These are phyloP conservation scores for Prunus dulcis DNA, from an alignment of 306 rosid species.

Conservation along the genomic window DNA sequence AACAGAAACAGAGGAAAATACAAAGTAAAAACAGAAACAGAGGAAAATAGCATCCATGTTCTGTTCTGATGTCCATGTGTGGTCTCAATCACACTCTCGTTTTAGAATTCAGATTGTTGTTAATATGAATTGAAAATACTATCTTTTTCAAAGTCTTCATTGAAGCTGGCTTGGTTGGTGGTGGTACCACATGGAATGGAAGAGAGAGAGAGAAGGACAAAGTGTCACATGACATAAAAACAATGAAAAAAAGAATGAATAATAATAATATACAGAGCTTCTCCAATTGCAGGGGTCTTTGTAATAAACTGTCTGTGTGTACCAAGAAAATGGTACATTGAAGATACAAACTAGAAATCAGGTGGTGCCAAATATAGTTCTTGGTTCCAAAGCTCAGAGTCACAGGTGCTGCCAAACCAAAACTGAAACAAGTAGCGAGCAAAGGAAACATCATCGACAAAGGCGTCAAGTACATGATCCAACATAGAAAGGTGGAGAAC, in stretches of 20 bases:
- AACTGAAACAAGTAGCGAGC: background rate
- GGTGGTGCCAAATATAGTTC: background rate
- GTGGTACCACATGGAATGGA: too few species aligned
- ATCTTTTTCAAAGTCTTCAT: too few species aligned
- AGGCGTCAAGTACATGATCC: background rate
- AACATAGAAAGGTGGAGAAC: background rate
- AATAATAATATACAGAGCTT: too few species aligned
- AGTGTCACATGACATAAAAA: background rate
- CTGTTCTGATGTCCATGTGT: background rate
- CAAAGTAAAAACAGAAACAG: background rate
- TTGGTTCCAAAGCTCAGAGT: background rate
- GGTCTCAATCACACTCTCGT: background rate
- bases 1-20: background rate
- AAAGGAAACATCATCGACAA: background rate
- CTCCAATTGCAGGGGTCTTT: background rate
- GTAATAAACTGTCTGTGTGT: background rate
- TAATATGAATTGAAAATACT: too few species aligned
- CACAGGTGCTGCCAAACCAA: background rate
- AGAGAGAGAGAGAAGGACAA: background rate
- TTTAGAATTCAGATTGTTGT: too few species aligned
- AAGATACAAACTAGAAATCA: background rate
- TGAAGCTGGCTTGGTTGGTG: too few species aligned
- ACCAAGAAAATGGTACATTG: background rate
- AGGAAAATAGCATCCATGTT: background rate
- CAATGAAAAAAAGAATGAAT: too few species aligned